Percentiles rank a stretch among this genome's conserved stretches.
These are phyloP conservation scores for Marasmius tenuissimus DNA, from an alignment of 1,284 basidiomycete species.

Conservation along the genomic window DNA sequence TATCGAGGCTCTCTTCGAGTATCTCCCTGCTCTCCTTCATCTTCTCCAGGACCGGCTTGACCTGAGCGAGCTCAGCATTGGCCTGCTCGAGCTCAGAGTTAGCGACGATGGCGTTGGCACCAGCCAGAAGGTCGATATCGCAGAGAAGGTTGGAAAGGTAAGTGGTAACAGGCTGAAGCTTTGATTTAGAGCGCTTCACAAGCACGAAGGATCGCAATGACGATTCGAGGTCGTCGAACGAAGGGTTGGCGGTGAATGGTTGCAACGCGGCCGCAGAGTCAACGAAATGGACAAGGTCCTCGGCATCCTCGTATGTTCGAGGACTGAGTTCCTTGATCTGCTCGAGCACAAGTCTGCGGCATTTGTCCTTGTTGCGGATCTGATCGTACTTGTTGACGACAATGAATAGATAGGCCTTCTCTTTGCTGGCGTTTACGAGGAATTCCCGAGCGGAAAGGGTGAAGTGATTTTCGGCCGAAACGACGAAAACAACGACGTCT, in stretches of 20 bases:
- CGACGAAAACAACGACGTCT: constrained; percentile 98
- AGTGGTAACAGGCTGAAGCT: constrained; percentile 93
- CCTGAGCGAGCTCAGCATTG: constrained; percentile 65
- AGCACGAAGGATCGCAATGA: constrained; percentile 94
- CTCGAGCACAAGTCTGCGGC: constrained; percentile 86
- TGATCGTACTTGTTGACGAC: constrained; percentile 99
- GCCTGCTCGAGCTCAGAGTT: constrained; percentile 80
- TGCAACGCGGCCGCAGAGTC: constrained; percentile 79
- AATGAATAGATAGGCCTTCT: constrained; percentile 98
- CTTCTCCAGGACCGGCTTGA: constrained; percentile 84
- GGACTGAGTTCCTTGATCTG: constrained; percentile 95
- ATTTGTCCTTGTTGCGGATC: constrained; percentile 95
- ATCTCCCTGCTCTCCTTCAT: constrained; percentile 76
- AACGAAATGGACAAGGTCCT: constrained; percentile 97
- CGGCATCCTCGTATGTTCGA: constrained; percentile 86
- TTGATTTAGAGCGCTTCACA: constrained; percentile 92
- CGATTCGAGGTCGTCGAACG: constrained; percentile 90
- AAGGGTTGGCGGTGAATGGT: constrained; percentile 61
- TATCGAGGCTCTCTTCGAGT: constrained; percentile 80
- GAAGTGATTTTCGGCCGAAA: constrained; percentile 98
- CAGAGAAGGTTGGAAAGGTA: constrained; percentile 88
- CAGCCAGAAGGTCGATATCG: constrained; percentile 87
- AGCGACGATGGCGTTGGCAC: constrained; percentile 87
- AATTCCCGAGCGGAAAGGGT: constrained; percentile 97
- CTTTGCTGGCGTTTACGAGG: constrained; percentile 89